Percentiles rank a stretch among this genome's conserved stretches.
Conservation (phyloP, 305 asterid genomes). For the Coffea humblotiana region DNA sequence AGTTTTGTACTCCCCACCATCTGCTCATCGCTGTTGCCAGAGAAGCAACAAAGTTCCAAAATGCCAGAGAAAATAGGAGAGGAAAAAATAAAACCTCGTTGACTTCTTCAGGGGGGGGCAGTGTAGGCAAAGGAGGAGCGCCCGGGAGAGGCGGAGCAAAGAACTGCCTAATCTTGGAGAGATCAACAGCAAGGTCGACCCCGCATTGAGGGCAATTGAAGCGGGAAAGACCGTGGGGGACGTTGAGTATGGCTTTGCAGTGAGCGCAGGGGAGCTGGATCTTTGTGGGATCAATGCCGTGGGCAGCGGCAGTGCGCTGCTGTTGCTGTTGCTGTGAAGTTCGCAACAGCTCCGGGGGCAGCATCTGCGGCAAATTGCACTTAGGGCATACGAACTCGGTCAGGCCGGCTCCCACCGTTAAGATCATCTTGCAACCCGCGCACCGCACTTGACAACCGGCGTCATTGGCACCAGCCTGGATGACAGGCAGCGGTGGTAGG, state of each 20-base stretch:
- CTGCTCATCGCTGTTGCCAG: background rate
- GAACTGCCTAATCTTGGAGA: constrained; percentile 56
- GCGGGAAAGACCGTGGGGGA: constrained; percentile 83
- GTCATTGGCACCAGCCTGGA: constrained; percentile 23
- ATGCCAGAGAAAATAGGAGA: too few relatives aligned
- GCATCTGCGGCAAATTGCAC: constrained; percentile 94
- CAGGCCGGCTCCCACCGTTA: constrained; percentile 67
- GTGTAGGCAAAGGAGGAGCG: constrained; percentile 25
- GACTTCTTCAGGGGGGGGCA: constrained; percentile 68
- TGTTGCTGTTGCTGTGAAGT: constrained; percentile 30
- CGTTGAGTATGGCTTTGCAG: constrained; percentile 93
- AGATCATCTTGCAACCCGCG: constrained; percentile 90
- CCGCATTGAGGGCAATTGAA: constrained; percentile 94
- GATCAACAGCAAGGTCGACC: constrained; percentile 69
- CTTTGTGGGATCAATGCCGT: constrained; percentile 95
- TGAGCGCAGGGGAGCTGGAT: constrained; percentile 92
- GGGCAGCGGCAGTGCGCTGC: constrained; percentile 52
- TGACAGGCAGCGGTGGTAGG: constrained; percentile 40
- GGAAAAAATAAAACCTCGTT: constrained; percentile 50
- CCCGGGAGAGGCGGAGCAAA: constrained; percentile 36
- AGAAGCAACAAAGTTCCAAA: background rate
- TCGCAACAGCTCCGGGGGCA: constrained; percentile 85
- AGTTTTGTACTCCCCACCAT: background rate
- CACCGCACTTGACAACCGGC: constrained; percentile 92
- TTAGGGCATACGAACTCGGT: constrained; percentile 94